Base-by-base conservation (phyloP, 441 rosid species). In the Euphorbia schlechtendalii region DNA sequence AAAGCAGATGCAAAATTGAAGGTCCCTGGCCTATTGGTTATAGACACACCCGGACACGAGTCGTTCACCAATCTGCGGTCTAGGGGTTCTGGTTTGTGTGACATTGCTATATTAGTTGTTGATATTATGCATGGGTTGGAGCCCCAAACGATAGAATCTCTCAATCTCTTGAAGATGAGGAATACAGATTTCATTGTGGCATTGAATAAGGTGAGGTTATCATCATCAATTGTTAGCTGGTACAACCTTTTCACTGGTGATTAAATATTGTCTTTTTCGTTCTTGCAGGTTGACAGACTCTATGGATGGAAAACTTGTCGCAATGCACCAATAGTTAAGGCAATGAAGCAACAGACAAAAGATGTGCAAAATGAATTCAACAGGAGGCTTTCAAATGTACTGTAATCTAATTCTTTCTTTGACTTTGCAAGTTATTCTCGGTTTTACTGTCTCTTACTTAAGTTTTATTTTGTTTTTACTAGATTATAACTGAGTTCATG, bases 21-120 rank as follows among this genome's bases (percentile, higher is more conserved):
- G 77, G 98, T 94, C 58, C 99, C 99, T 46, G 99, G 99, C 72
- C 77, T 94, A 43, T 77, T 91, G 81, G 99, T 94, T 56, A 94
- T 94, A 71, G 98, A 94, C 79, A 91, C 99, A 63, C 99, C 99
- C 67, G 98, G 99, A 45, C 96, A 94, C 18, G 96, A 89, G 71
- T 89, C 98, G 11, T 94, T 94, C 76, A 84, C 94, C 34, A 94
- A 91, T 82, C 83, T 94, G 57, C 82, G 96, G 56, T 89, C 99
- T 57, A 80, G 98, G 65, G 96, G 98, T 71, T 94, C 99, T 59
- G 83, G 98, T 72, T 78, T 94, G 78, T 94, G 99, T 69, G 99
- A 94, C 76, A 84, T 94, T 85, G 98, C 99, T 25, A 89, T 94
- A 75, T 79, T 91, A 82, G 99, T 94, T 69, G 99, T 94, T 14